Base-by-base conservation (phyloP, 1,139 yeast genomes). In the Blastobotrys capitulatus region DNA sequence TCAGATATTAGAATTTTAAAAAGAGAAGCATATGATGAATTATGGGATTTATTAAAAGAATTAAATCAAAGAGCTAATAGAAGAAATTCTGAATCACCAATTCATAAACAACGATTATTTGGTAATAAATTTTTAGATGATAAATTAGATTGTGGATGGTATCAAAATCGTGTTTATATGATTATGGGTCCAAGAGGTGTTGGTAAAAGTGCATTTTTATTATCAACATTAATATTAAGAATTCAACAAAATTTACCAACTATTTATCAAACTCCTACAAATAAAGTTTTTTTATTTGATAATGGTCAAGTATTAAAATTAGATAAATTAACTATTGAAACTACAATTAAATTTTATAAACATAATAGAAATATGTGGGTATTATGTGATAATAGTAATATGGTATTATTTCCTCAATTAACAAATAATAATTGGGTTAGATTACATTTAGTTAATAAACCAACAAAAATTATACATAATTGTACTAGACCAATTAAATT, bases 161-260 rank as follows among this genome's bases (percentile, higher is more conserved):
- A 47, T 40, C 38, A 29, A 13, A 47, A 38, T 22, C 50, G 50
- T 5, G 40, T 34, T 8, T 47, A 47, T 26, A n/a, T 43, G 25
- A 31, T 47, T 8, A 32, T 16, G 12, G 46, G 43, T 12, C 16
- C 39, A 6, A 22, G 42, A 10, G 46, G 50, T 3, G 42, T 43
- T 4, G 50, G 50, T 12, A 47, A 47, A 27, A 47, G 47, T 6
- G 46, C 40, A 36, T 47, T 47, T 20, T 32, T 47, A 10, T 16
- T 47, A 7, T 18, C 26, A 13, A 47, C 50, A 13, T 13, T 47
- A 31, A 38, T 47, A 2, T 15, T 12, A 5, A 46, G 50, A 16
- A 34, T 38, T 16, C 19, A 35, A 20, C 10, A 15, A 10, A 43
- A 43, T 19, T 32, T 18, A 20, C 43, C 50, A n/a, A 43, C 47